Evolutionary conservation across 805 yeast genomes (phyloP), one percentile per base, ranked within the genome.

Genomic region (Schizosaccharomyces pombe): DNA sequence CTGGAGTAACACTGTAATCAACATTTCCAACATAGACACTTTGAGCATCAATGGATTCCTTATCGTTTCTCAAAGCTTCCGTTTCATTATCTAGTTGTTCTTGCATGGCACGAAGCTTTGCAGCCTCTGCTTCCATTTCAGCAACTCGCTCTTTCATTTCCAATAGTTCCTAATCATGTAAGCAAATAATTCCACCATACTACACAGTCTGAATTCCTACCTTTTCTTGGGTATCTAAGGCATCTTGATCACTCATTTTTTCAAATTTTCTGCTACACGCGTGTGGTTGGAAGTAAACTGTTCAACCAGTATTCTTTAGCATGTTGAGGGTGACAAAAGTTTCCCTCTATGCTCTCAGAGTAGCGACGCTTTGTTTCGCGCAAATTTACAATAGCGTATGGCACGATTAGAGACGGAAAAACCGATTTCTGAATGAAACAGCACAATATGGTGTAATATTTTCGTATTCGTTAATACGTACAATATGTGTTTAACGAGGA

Each of bases 21-120:
- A 85, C 91, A 61, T 82, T 83, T 2, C 94, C 93, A 26, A 85
- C 86, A 66, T 78, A 85, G 24, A 85, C 72, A 3, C 86, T 79
- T 58, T 86, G 74, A 3, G 81, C 71, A 63, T 85, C 94, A n/a
- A 79, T 73, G 55, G 80, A 86, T 59, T 75, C 75, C 61, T 74
- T 76, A 60, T 72, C 72, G 62, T 67, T 79, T 57, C 60, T 63
- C 58, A 64, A 66, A 55, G 61, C 71, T 28, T 66, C 68, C 49
- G 69, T 67, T 52, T 72, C 74, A 54, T 65, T 65, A 40, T 70
- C 72, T 12, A 73, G 62, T 47, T 70, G 71, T 16, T 67, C 72
- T 57, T 80, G 82, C 62, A 80, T 67, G 58, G 75, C 80, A 55
- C 80, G 70, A 40, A 82, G 68, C 60, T 71, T 71, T 2, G 76